Evolutionary conservation across 495 filamentous ascomycete genomes (phyloP).

Genomic region (Penicillium coprophilum): DNA sequence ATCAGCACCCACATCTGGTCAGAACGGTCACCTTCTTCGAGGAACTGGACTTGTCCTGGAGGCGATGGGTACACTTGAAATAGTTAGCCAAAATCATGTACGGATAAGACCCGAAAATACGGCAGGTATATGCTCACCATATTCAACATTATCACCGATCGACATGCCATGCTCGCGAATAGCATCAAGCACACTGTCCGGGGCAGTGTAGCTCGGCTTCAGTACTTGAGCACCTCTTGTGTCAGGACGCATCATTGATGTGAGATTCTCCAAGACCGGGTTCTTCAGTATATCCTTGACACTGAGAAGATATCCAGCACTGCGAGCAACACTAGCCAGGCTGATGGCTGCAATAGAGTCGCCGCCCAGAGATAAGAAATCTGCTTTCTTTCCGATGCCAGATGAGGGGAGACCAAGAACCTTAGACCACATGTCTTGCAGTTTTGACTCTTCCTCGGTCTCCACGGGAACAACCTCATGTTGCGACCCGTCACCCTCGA

Average conservation of each 20-base stretch:
- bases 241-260: conserved; percentile 1
- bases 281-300: conserved; percentile 16
- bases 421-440: conserved; percentile 21
- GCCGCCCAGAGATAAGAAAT: conserved; percentile 28
- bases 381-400: conserved; percentile 11
- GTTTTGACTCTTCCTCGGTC: conserved; percentile 16
- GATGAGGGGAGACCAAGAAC: conserved; percentile 12
- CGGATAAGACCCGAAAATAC: not conserved
- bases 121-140: not conserved
- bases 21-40: conserved; percentile 15
- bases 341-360: conserved; percentile 34
- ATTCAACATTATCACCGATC: not conserved
- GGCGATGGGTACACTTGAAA: conserved; percentile 19
- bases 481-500: not conserved
- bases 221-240: conserved; percentile 3
- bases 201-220: conserved; percentile 10
- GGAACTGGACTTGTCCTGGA: conserved; percentile 25
- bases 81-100: conserved; percentile 2
- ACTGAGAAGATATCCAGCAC: conserved; percentile 9
- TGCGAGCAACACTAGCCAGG: conserved; percentile 16
- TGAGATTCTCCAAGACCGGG: conserved; percentile 13
- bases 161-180: not conserved
- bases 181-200: not conserved
- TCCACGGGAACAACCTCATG: not conserved
- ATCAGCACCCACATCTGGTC: conserved; percentile 24